Evolutionary conservation across 2,329 filamentous ascomycete genomes (phyloP), one percentile per base, ranked within the genome.

Genomic region (Aureobasidium subglaciale): DNA sequence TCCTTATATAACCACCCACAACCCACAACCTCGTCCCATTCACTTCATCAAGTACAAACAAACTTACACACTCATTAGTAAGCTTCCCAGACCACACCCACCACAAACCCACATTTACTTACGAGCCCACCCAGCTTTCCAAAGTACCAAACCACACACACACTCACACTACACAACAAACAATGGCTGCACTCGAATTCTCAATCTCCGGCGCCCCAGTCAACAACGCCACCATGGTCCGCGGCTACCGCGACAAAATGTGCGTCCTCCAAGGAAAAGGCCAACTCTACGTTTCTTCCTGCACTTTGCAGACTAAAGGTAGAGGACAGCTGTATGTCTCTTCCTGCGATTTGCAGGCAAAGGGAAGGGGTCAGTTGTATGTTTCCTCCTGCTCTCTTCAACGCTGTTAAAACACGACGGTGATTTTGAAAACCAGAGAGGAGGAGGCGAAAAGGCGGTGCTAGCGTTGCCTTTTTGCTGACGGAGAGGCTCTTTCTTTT

Each of bases 21-120:
- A 27, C 29, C 45, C 20, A 2, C 27, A 30, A 29, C 8, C 0
- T 16, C 32, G 15, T 11, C 15, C 30, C 42, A 15, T 10, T 8
- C 18, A 42, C 38, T 42, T 27, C 18, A 16, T 37, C 45, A 49
- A 27, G 22, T 24, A 22, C 32, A 49, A 48, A 37, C 45, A 37
- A 37, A 49, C 29, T 37, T 35, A 34, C 20, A 49, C 45, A 37
- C 45, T 49, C 32, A 37, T 37, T 37, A 49, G 45, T 49, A 37
- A 49, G 45, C 27, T n/a, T 10, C 9, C n/a, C 32, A 10, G n/a
- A n/a, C 32, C 32, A 35, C 32, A 2, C 2, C 22, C 8, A 2
- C 18, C 22, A 9, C 29, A 32, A 18, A n/a, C 38, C 42, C 29
- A 24, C 16, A 13, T 18, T 7, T 46, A 49, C 45, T 48, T 11